A percentile compares a stretch with the other conserved stretches of the same genome.
Evolutionary conservation across 1,139 yeast species (phyloP).

Genomic region (Kluyveromyces sp.): DNA sequence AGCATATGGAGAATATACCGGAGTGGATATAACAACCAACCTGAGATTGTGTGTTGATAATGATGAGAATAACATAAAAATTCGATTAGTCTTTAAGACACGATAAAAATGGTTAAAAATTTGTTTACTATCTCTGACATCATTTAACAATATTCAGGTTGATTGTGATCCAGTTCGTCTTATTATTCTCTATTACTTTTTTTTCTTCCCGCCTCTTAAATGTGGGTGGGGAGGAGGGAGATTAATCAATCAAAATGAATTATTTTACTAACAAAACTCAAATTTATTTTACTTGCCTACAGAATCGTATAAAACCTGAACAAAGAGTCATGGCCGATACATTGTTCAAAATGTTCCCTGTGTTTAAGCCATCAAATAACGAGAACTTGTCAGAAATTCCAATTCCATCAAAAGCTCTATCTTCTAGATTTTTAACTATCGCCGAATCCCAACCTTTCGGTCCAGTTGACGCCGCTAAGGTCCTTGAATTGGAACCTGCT

Average conservation of each 20-base stretch:
- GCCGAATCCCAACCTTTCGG: constrained; percentile 97
- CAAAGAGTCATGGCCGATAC: constrained; percentile 48
- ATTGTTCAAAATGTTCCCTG: constrained; percentile 77
- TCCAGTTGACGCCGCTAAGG: constrained; percentile 89
- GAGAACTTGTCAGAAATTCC: constrained; percentile 93
- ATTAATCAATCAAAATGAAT: too few relatives aligned
- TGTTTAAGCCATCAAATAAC: constrained; percentile 43
- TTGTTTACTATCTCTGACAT: constrained; percentile 18
- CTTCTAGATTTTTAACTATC: constrained; percentile 77
- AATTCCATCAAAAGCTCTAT: constrained; percentile 73
- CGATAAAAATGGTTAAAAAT: constrained; percentile 45
- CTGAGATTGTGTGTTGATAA: constrained; percentile 9
- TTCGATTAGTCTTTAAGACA: constrained; percentile 85
- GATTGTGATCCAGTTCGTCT: too few relatives aligned
- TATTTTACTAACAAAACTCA: constrained; percentile 10
- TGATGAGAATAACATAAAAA: constrained; percentile 40
- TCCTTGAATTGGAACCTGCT: constrained; percentile 80
- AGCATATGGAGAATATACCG: background rate
- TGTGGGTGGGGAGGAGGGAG: too few relatives aligned
- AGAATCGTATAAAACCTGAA: constrained; percentile 44
- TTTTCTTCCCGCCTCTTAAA: too few relatives aligned
- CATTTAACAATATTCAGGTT: background rate
- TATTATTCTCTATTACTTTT: too few relatives aligned
- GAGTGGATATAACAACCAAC: background rate
- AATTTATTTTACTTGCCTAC: background rate